These are phyloP conservation scores for Apiotrichum gracile DNA, from an alignment of 1,284 basidiomycete genomes.

Conservation along the genomic window DNA sequence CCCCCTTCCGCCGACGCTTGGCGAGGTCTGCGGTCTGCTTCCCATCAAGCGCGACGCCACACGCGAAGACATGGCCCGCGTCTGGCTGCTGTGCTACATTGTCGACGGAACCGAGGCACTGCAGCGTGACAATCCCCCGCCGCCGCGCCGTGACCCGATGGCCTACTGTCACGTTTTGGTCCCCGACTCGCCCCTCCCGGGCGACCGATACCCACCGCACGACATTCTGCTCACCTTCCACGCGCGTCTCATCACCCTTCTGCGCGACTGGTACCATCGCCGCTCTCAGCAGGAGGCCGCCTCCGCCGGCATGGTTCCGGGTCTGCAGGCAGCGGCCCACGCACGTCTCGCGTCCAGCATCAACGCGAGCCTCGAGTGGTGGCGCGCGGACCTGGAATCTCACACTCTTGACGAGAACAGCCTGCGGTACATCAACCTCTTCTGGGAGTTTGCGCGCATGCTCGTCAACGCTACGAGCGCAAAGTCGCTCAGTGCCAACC, in stretches of 20 bases:
- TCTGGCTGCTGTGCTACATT: slow-evolving; percentile 42
- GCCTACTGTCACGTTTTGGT: slow-evolving; percentile 24
- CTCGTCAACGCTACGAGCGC: slow-evolving; percentile 26
- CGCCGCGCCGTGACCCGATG: slow-evolving; percentile 19
- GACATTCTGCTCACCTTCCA: slow-evolving; percentile 37
- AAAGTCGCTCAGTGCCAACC: slow-evolving; percentile 18
- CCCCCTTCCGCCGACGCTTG: slow-evolving; percentile 22
- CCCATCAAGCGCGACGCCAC: slow-evolving; percentile 30
- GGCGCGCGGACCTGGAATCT: slow-evolving; percentile 23
- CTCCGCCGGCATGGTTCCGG: neutral
- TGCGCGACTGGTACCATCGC: slow-evolving; percentile 27
- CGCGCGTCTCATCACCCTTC: slow-evolving; percentile 30
- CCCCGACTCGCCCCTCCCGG: slow-evolving; percentile 11
- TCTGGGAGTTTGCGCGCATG: slow-evolving; percentile 31
- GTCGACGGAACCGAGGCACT: slow-evolving; percentile 32
- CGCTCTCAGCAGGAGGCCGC: slow-evolving; percentile 10
- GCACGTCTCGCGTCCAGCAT: slow-evolving; percentile 16
- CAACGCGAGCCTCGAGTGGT: slow-evolving; percentile 28
- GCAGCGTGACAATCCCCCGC: slow-evolving; percentile 16
- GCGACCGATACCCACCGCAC: slow-evolving; percentile 13
- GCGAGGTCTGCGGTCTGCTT: slow-evolving; percentile 29
- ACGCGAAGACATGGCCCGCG: slow-evolving; percentile 31
- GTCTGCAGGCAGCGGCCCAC: neutral
- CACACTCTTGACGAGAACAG: slow-evolving; percentile 6
- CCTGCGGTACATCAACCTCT: slow-evolving; percentile 25